phyloP scores from a whole-genome alignment of 371 early-diverging fungal species.

The Syncephalastrum contaminatum region DNA sequence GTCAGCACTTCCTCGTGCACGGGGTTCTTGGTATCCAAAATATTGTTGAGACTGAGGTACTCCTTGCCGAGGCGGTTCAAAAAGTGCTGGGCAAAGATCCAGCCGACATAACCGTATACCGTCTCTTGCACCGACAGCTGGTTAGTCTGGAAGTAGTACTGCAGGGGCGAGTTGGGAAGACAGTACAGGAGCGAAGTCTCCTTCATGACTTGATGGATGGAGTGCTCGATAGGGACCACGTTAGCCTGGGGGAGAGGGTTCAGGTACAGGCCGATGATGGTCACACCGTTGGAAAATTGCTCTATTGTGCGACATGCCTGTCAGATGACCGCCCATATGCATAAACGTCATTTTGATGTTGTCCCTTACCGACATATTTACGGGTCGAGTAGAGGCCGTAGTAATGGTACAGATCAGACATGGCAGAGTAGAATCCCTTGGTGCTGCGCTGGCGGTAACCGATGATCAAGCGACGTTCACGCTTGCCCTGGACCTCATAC shows the following conservation, averaged over 20 bases:
- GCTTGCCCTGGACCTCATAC: conserved; percentile 80
- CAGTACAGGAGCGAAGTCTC: conserved; percentile 96
- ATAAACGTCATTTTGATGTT: neutral
- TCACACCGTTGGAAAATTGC: conserved; percentile 98
- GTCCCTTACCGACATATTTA: conserved; percentile 85
- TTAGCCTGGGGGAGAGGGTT: conserved; percentile 79
- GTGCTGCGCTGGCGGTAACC: conserved; percentile 90
- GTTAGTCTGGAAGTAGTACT: conserved; percentile 90
- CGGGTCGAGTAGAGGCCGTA: conserved; percentile 94
- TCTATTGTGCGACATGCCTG: conserved; percentile 47
- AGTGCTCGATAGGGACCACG: conserved; percentile 85
- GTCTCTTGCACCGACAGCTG: conserved; percentile 94
- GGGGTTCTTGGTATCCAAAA: conserved; percentile 79
- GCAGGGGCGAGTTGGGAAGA: conserved; percentile 93
- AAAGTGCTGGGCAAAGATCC: conserved; percentile 98
- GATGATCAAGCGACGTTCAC: conserved; percentile 92
- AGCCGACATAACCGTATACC: conserved; percentile 93
- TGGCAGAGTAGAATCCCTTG: conserved; percentile 89
- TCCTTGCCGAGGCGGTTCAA: conserved; percentile 95
- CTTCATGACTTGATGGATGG: conserved; percentile 94
- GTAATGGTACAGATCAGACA: conserved; percentile 98
- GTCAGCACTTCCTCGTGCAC: conserved; percentile 89
- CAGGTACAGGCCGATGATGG: conserved; percentile 91
- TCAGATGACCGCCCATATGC: neutral
- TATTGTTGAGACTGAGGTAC: conserved; percentile 77